These are phyloP conservation scores for Paratinospora sagittata DNA, from an alignment of 164 flowering plant genomes.

Conservation along the genomic window DNA sequence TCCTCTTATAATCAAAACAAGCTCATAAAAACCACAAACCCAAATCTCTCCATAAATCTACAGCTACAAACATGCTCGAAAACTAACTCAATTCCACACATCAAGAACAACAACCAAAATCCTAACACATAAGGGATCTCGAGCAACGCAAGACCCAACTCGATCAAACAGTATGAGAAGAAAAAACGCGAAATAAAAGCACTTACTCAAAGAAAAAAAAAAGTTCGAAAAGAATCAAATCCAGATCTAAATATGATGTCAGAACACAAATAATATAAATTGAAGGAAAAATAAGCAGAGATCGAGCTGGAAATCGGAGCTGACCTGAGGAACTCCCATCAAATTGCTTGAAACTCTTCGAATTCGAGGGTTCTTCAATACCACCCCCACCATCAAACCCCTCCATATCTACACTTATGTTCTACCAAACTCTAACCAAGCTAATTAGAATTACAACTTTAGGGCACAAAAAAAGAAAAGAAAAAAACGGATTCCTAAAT, in stretches of 20 bases:
- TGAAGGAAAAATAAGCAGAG: conserved; percentile 7
- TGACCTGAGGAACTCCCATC: conserved; percentile 25
- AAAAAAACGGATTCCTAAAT: neutral
- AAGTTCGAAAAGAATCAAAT: no score
- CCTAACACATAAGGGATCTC: neutral
- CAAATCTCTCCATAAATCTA: neutral
- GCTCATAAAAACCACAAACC: neutral
- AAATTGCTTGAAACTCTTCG: conserved; percentile 22
- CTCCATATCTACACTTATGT: conserved; percentile 20
- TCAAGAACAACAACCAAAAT: neutral
- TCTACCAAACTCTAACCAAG: neutral
- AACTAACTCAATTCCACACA: neutral
- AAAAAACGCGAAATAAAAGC: neutral
- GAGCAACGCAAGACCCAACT: conserved; percentile 12
- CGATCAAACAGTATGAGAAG: conserved; percentile 16
- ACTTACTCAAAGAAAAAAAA: neutral
- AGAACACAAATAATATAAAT: neutral
- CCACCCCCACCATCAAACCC: conserved; percentile 28
- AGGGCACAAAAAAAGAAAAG: no score
- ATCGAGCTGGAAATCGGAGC: conserved; percentile 13
- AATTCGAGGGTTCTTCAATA: conserved; percentile 16
- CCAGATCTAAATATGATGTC: conserved; percentile 11
- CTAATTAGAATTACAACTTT: no score
- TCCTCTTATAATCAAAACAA: neutral
- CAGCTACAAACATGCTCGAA: neutral